Conservation (phyloP, 257 asterid genomes). For the Solanum neorickii region DNA sequence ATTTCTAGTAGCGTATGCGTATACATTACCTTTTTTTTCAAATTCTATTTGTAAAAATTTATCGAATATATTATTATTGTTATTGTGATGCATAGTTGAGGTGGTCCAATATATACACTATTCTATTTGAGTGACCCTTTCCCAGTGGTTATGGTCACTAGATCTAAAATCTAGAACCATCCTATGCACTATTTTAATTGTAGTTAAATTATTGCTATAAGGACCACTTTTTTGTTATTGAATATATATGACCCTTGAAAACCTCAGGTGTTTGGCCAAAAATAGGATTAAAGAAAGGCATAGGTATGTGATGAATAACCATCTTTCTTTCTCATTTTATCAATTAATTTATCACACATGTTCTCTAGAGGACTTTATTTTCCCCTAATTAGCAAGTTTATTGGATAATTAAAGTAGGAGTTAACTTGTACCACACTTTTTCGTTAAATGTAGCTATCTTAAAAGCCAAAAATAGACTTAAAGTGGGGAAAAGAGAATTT, state of each 20-base stretch:
- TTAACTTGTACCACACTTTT: background rate
- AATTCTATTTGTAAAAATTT: background rate
- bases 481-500: background rate
- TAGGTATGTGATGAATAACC: background rate
- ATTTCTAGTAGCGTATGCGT: no score
- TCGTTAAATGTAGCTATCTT: background rate
- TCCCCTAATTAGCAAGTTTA: background rate
- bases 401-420: background rate
- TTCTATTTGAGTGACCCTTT: background rate
- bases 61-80: background rate
- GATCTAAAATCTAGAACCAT: background rate
- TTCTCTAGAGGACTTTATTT: background rate
- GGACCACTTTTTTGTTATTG: background rate
- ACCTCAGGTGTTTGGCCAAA: background rate
- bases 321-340: background rate
- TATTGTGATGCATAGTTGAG: background rate
- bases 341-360: background rate
- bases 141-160: background rate
- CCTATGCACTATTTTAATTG: background rate
- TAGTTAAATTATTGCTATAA: background rate
- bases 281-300: background rate
- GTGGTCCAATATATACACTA: background rate
- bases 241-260: background rate
- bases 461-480: background rate
- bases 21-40: rapidly evolving